Evolutionary conservation across 202 grass and related monocot genomes (phyloP).

Genomic region (Elaeis oleifera): DNA sequence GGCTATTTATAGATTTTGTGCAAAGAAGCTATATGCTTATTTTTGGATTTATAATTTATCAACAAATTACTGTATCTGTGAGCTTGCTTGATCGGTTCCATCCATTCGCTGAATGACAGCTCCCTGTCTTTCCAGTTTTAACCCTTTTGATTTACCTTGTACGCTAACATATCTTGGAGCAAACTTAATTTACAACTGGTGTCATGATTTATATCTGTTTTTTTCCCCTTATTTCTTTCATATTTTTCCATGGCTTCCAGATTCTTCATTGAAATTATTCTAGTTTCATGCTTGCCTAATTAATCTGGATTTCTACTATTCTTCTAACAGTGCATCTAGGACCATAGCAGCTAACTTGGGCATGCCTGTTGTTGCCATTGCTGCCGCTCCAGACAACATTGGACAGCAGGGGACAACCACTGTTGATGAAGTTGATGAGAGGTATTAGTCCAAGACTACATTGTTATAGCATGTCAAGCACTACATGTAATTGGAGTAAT

Average conservation of each 20-base stretch:
- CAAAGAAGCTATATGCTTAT: too few relatives aligned
- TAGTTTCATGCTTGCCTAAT: background rate
- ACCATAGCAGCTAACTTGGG: constrained; percentile 51
- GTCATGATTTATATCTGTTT: too few relatives aligned
- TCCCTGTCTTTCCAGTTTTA: too few relatives aligned
- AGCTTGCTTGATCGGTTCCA: background rate
- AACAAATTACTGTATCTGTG: constrained; percentile 1
- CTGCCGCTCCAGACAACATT: constrained; percentile 42
- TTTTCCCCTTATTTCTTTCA: too few relatives aligned
- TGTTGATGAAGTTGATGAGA: constrained; percentile 26
- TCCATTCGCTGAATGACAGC: too few relatives aligned
- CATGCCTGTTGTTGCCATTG: constrained; percentile 38
- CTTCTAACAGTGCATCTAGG: constrained; percentile 25
- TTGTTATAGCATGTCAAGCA: constrained; percentile 12
- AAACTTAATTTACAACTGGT: too few relatives aligned
- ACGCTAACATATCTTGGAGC: too few relatives aligned
- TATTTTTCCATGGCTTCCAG: too few relatives aligned
- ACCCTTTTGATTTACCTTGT: too few relatives aligned
- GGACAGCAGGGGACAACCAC: constrained; percentile 54
- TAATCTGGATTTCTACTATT: constrained; percentile 8
- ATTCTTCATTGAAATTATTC: too few relatives aligned
- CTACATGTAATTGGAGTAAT: constrained; percentile 3
- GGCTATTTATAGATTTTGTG: too few relatives aligned
- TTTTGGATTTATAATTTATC: too few relatives aligned
- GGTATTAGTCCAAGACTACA: constrained; percentile 29